These are phyloP conservation scores for Kockiozyma suomiensis DNA, from an alignment of 805 yeast species.

Conservation along the genomic window DNA sequence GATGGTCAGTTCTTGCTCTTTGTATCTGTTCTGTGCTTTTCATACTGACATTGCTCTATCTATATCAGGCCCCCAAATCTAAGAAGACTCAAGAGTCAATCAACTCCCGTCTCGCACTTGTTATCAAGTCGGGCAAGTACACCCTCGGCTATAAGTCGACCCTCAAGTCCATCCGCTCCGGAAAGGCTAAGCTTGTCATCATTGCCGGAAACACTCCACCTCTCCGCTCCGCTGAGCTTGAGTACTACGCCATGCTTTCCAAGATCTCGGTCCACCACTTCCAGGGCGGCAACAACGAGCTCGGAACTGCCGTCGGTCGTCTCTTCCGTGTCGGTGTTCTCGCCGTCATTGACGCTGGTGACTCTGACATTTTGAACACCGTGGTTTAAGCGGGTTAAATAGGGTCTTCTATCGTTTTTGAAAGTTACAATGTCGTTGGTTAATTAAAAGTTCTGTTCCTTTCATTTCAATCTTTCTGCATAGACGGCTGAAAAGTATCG, in stretches of 20 bases:
- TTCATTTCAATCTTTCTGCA: background rate
- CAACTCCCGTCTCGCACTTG: slow-evolving; percentile 97
- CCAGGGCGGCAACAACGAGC: slow-evolving; percentile 44
- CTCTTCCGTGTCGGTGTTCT: slow-evolving; percentile 99
- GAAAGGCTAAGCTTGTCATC: slow-evolving; percentile 97
- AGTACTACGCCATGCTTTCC: slow-evolving; percentile 99
- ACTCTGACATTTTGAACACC: slow-evolving; percentile 86
- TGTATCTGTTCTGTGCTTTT: slow-evolving; percentile 6
- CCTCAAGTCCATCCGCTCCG: slow-evolving; percentile 97
- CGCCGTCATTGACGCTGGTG: slow-evolving; percentile 98
- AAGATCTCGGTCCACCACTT: slow-evolving; percentile 96
- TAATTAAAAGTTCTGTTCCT: slow-evolving; percentile 11
- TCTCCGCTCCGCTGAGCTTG: slow-evolving; percentile 99
- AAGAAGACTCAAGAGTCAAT: slow-evolving; percentile 89
- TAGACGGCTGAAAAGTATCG: background rate
- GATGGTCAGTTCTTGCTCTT: slow-evolving; percentile 80
- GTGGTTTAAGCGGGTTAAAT: slow-evolving; percentile 19
- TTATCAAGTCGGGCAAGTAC: slow-evolving; percentile 99
- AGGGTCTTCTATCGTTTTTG: background rate
- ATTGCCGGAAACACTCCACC: slow-evolving; percentile 99
- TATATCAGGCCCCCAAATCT: slow-evolving; percentile 49
- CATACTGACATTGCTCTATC: background rate
- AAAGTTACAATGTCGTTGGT: background rate
- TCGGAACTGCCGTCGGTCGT: slow-evolving; percentile 94
- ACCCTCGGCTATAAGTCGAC: slow-evolving; percentile 99